These are phyloP conservation scores for Colletotrichum brevisporum DNA, from an alignment of 2,329 filamentous ascomycete genomes.

Conservation along the genomic window DNA sequence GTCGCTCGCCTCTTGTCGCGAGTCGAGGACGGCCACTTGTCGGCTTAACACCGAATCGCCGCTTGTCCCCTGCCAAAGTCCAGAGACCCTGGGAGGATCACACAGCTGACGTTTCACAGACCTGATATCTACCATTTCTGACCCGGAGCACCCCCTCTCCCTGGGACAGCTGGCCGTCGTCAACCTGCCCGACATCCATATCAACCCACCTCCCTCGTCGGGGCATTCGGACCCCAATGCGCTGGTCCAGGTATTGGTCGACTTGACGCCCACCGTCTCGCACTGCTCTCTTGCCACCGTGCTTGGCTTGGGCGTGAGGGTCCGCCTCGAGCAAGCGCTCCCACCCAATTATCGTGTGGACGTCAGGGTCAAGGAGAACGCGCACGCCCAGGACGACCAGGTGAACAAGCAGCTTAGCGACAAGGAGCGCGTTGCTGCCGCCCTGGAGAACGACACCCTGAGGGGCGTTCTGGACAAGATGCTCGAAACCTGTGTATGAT, in stretches of 20 bases:
- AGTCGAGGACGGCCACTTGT: not conserved
- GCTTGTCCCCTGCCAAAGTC: slow-evolving; percentile 8
- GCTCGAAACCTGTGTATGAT: slow-evolving; percentile 84
- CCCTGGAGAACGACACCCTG: slow-evolving; percentile 92
- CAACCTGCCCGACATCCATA: slow-evolving; percentile 93
- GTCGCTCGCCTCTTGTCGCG: not conserved
- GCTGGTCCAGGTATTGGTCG: slow-evolving; percentile 82
- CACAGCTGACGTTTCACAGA: slow-evolving; percentile 69
- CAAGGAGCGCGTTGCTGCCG: slow-evolving; percentile 96
- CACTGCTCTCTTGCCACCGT: slow-evolving; percentile 97
- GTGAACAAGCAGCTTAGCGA: slow-evolving; percentile 97
- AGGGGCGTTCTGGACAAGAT: slow-evolving; percentile 93
- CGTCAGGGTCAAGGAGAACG: slow-evolving; percentile 94
- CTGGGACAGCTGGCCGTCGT: slow-evolving; percentile 95
- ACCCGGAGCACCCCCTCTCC: slow-evolving; percentile 96
- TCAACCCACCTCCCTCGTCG: slow-evolving; percentile 76
- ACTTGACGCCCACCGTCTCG: slow-evolving; percentile 96
- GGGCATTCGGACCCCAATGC: slow-evolving; percentile 65
- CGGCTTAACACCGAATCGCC: not conserved
- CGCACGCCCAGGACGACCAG: slow-evolving; percentile 94
- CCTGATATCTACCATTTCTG: slow-evolving; percentile 93
- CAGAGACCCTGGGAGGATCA: slow-evolving; percentile 41
- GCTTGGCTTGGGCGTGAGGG: slow-evolving; percentile 92
- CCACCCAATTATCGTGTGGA: slow-evolving; percentile 94
- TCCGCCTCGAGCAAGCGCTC: slow-evolving; percentile 89